Percentiles rank a stretch among this genome's conserved stretches.
These are phyloP conservation scores for Hypsizygus marmoreus DNA, from an alignment of 768 basidiomycete species.

Conservation along the genomic window DNA sequence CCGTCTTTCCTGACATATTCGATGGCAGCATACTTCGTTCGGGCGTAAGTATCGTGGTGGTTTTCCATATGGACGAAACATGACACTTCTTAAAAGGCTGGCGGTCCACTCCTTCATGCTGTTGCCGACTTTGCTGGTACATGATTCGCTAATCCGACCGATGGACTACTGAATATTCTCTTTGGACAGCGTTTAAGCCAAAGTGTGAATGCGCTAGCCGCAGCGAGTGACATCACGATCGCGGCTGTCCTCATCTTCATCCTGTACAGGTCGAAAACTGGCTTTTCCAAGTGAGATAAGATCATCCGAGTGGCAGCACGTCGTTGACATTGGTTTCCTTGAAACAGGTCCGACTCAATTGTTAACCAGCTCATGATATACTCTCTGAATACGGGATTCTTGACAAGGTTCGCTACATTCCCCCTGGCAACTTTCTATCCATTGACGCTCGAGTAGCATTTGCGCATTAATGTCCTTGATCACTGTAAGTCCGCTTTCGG, in stretches of 20 bases:
- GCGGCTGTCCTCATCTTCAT: constrained; percentile 9
- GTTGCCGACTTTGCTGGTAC: constrained; percentile 8
- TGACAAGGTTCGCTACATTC: constrained; percentile 15
- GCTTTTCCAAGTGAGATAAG: constrained; percentile 10
- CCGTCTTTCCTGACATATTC: background rate
- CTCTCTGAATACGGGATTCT: constrained; percentile 13
- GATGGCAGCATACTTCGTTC: constrained; percentile 9
- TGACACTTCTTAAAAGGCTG: background rate
- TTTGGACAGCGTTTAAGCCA: constrained; percentile 8
- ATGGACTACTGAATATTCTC: background rate
- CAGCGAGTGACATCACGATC: constrained; percentile 12
- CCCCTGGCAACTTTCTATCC: too few relatives aligned
- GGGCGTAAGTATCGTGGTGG: background rate
- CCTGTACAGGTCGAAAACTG: constrained; percentile 8
- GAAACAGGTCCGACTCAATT: constrained; percentile 12
- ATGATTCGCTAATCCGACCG: background rate
- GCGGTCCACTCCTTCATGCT: constrained; percentile 2
- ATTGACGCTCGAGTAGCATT: constrained; percentile 2
- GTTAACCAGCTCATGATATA: constrained; percentile 16
- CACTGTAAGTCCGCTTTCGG: background rate
- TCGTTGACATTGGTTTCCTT: background rate
- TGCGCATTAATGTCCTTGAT: constrained; percentile 12
- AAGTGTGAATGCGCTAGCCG: constrained; percentile 11
- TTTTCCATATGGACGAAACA: background rate
- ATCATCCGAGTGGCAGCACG: background rate